Base-by-base conservation (phyloP, 495 filamentous ascomycete genomes). In the Lophium mytilinum region DNA sequence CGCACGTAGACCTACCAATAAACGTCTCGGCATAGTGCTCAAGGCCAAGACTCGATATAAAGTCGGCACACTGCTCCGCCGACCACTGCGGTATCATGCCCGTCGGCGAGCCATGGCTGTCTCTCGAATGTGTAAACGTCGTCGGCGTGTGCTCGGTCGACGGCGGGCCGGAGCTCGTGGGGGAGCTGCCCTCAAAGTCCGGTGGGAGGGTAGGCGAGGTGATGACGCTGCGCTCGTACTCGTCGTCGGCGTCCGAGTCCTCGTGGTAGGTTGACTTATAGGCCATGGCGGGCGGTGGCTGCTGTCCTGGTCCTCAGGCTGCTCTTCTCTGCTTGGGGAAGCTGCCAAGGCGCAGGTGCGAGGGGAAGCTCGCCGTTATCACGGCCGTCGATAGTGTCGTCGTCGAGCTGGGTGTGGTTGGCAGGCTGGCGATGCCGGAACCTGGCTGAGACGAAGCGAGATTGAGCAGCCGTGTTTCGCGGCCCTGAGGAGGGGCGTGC, bases 211-310 rank as follows among this genome's bases (percentile, higher is more conserved):
- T 77, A 24, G 89, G 88, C 0, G 87, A 90, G 53, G 81, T 83
- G 61, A 86, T 81, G 33, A 89, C 77, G 63, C 85, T 88, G 61
- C 88, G 79, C 74, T 95, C 90, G 69, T 92, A 94, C 78, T 96
- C 90, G 70, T 95, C 90, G 70, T 96, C 90, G 67, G 89, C 90
- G 68, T 96, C 90, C 52, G 86, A 89, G 69, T 95, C 90, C 65
- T 87, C 85, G 68, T 95, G 78, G 58, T 83, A 82, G 14, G 72
- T 73, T 24, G 79, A 72, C 49, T 74, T 76, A 62, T 79, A 77
- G 35, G 76, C 73, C 76, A 80, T 79, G 36, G 40, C 52, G 50
- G 21, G 19, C 34, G 17, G 56, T 30, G 24, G 24, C 24, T 30
- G 24, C 24, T 30, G 24, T 30, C 24, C 12, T 43, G 19, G 40